Conservation (phyloP, 352 stramenopile genomes). For the Phytopythium ostracodes region DNA sequence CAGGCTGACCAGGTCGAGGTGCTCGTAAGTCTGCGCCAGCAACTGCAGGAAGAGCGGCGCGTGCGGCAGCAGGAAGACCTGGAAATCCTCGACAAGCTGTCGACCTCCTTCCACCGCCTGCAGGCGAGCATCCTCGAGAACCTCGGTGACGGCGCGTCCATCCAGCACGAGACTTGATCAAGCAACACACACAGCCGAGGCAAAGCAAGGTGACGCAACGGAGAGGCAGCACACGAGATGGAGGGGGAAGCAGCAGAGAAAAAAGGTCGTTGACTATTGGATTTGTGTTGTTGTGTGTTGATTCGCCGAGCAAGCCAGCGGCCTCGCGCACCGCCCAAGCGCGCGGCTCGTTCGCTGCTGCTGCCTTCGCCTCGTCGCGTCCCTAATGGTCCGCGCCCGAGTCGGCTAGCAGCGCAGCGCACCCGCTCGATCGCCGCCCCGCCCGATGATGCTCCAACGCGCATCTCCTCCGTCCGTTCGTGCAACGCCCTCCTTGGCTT, state of each 20-base stretch:
- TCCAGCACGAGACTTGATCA: conserved; percentile 8
- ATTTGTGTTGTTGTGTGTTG: conserved; percentile 13
- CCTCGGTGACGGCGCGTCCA: conserved; percentile 48
- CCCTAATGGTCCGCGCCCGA: background rate
- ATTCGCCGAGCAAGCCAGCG: background rate
- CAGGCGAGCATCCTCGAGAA: conserved; percentile 81
- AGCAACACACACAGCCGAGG: background rate
- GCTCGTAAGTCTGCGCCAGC: conserved; percentile 42
- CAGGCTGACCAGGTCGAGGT: conserved; percentile 41
- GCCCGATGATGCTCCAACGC: background rate
- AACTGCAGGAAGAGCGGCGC: conserved; percentile 44
- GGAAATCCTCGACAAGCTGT: conserved; percentile 77
- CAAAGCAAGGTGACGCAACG: conserved; percentile 14
- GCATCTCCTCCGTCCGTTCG: background rate
- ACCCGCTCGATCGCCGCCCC: background rate
- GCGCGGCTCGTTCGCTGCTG: conserved; percentile 2
- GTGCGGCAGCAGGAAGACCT: conserved; percentile 70
- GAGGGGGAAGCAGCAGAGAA: conserved; percentile 19
- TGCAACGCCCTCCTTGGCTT: background rate
- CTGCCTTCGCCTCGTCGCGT: background rate
- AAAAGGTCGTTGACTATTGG: conserved; percentile 28
- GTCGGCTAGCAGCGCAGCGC: background rate
- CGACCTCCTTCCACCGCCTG: conserved; percentile 66
- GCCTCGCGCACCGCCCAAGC: too few relatives aligned
- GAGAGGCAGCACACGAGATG: conserved; percentile 17